Percentiles rank a stretch among this genome's conserved stretches.
Evolutionary conservation across 1,139 yeast genomes (phyloP).

Genomic region (Candida dubliniensis): DNA sequence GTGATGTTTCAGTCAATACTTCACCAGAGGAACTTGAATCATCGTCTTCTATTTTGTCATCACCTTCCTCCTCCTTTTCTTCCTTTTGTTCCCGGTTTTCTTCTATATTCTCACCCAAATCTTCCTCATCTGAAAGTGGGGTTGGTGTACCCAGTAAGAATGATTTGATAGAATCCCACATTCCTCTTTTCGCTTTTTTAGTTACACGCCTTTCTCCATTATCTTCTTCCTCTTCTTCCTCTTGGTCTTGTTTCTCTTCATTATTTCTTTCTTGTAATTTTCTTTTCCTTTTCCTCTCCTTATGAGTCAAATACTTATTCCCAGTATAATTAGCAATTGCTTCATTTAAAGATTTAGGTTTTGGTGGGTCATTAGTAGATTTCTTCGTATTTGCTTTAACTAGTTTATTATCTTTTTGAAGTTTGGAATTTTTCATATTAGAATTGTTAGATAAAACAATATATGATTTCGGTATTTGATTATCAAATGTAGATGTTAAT

Average conservation of each 20-base stretch:
- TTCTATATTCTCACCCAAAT: constrained; percentile 13
- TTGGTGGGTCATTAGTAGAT: constrained; percentile 9
- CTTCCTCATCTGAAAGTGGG: constrained; percentile 11
- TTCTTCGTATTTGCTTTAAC: neutral
- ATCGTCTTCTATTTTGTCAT: constrained; percentile 13
- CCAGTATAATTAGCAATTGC: constrained; percentile 64
- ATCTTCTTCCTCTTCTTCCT: constrained; percentile 14
- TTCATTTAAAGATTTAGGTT: constrained; percentile 58
- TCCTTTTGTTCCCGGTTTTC: constrained; percentile 3
- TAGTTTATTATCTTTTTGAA: too few species aligned
- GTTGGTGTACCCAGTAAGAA: constrained; percentile 8
- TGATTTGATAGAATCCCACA: constrained; percentile 10
- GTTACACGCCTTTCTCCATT: constrained; percentile 14
- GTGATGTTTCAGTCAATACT: constrained; percentile 17
- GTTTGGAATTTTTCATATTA: too few species aligned
- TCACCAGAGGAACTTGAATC: constrained; percentile 13
- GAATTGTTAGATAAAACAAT: constrained; percentile 32
- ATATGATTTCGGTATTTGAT: constrained; percentile 14
- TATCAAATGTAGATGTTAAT: constrained; percentile 2
- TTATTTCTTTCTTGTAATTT: constrained; percentile 13
- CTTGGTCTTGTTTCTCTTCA: constrained; percentile 5
- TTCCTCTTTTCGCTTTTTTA: constrained; percentile 1
- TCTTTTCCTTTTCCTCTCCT: constrained; percentile 34
- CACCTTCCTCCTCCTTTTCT: constrained; percentile 19
- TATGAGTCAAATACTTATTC: constrained; percentile 44